Evolutionary conservation across 192 early-diverging fungal genomes (phyloP).

Genomic region (Rhizophagus sp.): DNA sequence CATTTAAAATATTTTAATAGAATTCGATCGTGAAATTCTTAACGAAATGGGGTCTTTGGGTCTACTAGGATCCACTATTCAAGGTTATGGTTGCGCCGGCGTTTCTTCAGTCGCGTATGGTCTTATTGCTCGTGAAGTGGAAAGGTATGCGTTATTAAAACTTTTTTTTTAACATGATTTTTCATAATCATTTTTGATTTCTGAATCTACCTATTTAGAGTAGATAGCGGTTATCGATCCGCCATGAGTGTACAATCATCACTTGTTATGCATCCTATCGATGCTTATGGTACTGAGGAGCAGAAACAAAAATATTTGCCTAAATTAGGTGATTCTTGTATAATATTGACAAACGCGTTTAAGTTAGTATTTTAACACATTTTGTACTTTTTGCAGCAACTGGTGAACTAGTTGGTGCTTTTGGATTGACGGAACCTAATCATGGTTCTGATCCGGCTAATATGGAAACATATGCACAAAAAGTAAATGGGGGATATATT

Average conservation of each 20-base stretch:
- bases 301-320: conserved; percentile 94
- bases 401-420: conserved; percentile 87
- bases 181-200: not conserved
- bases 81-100: conserved; percentile 96
- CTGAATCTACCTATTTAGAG: conserved; percentile 43
- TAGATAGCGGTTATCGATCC: conserved; percentile 95
- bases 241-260: conserved; percentile 99
- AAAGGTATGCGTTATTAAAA: conserved; percentile 51
- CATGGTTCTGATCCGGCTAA: conserved; percentile 92
- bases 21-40: conserved; percentile 89
- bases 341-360: not conserved
- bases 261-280: conserved; percentile 98
- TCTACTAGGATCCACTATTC: conserved; percentile 90
- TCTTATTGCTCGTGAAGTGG: conserved; percentile 94
- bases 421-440: conserved; percentile 98
- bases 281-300: conserved; percentile 88
- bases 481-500: conserved; percentile 71
- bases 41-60: conserved; percentile 92
- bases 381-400: conserved; percentile 53
- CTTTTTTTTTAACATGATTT: not conserved
- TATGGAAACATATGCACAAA: conserved; percentile 90
- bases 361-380: not conserved
- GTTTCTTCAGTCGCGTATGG: conserved; percentile 98
- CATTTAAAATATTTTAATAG: conserved; percentile 38
- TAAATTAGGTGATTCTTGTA: conserved; percentile 58